Percentiles rank a stretch among this genome's conserved stretches.
Conservation (phyloP, 2,329 filamentous ascomycete genomes). For the Epichloe brachyelytri region DNA sequence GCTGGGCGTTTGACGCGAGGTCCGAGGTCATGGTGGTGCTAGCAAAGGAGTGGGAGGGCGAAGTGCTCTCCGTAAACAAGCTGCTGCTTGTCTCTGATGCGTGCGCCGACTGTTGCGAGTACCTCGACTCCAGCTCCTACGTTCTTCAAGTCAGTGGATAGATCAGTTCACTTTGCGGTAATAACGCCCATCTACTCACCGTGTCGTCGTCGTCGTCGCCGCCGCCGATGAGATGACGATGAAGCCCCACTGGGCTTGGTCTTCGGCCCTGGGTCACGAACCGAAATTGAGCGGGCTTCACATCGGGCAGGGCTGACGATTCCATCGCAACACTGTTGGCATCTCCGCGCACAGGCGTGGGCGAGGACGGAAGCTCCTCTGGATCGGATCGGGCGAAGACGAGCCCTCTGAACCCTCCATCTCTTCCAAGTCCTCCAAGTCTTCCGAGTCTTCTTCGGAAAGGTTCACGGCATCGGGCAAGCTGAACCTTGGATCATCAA, state of each 20-base stretch:
- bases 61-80: not conserved
- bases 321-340: not conserved
- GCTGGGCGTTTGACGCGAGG: not conserved
- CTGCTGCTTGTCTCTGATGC: not conserved
- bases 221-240: not conserved
- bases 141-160: not conserved
- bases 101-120: not conserved
- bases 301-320: not conserved
- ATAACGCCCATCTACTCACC: not conserved
- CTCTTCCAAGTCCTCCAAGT: not conserved
- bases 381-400: conserved; percentile 2
- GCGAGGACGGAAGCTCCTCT: conserved; percentile 4
- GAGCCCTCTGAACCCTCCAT: not conserved
- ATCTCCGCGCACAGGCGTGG: conserved; percentile 5
- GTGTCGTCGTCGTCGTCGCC: not conserved
- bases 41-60: conserved; percentile 1
- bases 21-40: not conserved
- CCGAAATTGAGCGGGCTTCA: not conserved
- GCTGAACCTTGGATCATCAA: conserved; percentile 20
- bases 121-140: not conserved
- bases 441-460: conserved; percentile 3
- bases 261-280: not conserved
- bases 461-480: conserved; percentile 10
- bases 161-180: not conserved
- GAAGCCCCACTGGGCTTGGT: not conserved